These are phyloP conservation scores for Beta macrorhiza DNA, from an alignment of 179 eudicot genomes.

Conservation along the genomic window DNA sequence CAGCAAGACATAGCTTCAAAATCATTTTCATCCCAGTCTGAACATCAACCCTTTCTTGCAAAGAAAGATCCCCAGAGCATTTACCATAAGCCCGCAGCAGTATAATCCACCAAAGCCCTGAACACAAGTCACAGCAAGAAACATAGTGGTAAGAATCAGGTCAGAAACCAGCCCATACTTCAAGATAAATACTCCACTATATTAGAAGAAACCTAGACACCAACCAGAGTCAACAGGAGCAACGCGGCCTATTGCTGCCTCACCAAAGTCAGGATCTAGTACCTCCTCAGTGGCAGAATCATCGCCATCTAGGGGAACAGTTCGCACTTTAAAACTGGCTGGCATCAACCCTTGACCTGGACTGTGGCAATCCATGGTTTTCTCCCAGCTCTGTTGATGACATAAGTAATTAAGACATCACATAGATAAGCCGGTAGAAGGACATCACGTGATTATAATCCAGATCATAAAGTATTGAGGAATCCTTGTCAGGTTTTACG, in stretches of 20 bases:
- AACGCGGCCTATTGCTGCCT: slow-evolving; percentile 98
- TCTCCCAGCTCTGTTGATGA: slow-evolving; percentile 81
- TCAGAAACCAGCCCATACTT: neutral
- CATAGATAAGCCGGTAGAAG: neutral
- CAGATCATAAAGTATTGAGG: neutral
- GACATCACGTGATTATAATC: neutral
- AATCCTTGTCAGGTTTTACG: neutral
- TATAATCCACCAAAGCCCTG: slow-evolving; percentile 99
- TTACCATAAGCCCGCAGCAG: slow-evolving; percentile 96
- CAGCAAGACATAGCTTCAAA: slow-evolving; percentile 83
- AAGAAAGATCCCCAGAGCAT: slow-evolving; percentile 85
- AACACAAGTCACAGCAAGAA: slow-evolving; percentile 15
- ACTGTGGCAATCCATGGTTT: slow-evolving; percentile 97
- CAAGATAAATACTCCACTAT: neutral
- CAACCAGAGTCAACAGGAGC: slow-evolving; percentile 98
- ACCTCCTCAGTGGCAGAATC: slow-evolving; percentile 82
- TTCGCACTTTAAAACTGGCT: slow-evolving; percentile 93
- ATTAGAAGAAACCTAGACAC: slow-evolving; percentile 18
- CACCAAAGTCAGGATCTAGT: slow-evolving; percentile 96
- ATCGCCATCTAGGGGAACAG: slow-evolving; percentile 76
- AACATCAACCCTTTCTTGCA: slow-evolving; percentile 93
- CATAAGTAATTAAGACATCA: neutral
- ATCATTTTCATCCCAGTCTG: slow-evolving; percentile 98
- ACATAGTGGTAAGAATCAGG: slow-evolving; percentile 6
- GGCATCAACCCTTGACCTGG: slow-evolving; percentile 99